Evolutionary conservation across 2,329 filamentous ascomycete species (phyloP).

Genomic region (Cytospora chrysosperma): DNA sequence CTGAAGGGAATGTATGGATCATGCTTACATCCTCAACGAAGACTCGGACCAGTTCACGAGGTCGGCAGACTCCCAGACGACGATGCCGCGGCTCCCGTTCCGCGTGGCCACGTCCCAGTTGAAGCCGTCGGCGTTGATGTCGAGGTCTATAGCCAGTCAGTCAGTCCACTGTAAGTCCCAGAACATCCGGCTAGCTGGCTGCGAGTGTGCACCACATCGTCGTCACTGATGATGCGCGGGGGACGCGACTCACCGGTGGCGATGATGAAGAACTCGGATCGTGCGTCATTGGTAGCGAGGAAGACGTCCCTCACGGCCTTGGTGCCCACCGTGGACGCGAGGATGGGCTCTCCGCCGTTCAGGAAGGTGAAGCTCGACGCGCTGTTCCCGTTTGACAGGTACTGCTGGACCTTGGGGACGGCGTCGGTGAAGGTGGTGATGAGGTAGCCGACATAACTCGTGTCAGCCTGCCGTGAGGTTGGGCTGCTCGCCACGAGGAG

Average conservation of each 20-base stretch:
- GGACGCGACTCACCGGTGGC: slow-evolving; percentile 31
- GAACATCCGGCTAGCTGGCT: too few relatives aligned
- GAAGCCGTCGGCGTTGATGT: slow-evolving; percentile 36
- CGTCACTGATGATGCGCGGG: neutral
- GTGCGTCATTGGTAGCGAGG: slow-evolving; percentile 34
- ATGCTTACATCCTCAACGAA: slow-evolving; percentile 26
- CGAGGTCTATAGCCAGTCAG: slow-evolving; percentile 31
- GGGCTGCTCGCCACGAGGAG: neutral
- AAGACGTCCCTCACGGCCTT: slow-evolving; percentile 37
- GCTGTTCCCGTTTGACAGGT: slow-evolving; percentile 35
- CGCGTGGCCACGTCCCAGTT: slow-evolving; percentile 38
- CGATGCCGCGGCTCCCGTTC: slow-evolving; percentile 36
- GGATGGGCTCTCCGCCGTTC: slow-evolving; percentile 34
- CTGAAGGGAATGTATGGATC: too few relatives aligned
- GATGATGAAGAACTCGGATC: slow-evolving; percentile 37
- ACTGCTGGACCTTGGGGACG: slow-evolving; percentile 34
- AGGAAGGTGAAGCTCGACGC: slow-evolving; percentile 35
- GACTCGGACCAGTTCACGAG: slow-evolving; percentile 37
- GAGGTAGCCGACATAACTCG: slow-evolving; percentile 35
- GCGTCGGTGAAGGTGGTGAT: slow-evolving; percentile 38
- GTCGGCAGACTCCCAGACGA: slow-evolving; percentile 39
- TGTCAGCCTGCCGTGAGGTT: neutral
- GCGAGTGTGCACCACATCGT: too few relatives aligned
- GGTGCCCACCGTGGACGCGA: slow-evolving; percentile 36
- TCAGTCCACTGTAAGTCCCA: too few relatives aligned